Evolutionary conservation across 495 filamentous ascomycete species (phyloP), one percentile per base, ranked within the genome.

Genomic region (Podospora pseudoanserina): DNA sequence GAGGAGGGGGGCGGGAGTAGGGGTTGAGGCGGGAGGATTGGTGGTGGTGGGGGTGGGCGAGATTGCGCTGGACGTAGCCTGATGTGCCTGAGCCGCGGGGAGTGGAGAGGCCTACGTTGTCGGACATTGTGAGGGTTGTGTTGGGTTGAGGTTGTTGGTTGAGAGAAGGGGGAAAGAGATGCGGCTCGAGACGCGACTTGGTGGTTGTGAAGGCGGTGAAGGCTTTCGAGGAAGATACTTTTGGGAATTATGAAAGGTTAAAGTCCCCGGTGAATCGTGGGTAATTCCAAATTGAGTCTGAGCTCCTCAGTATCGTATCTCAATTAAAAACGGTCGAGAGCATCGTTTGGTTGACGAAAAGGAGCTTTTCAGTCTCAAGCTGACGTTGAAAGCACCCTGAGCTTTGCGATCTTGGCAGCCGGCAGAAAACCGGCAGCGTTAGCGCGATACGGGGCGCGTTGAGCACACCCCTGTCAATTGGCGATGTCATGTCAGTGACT

Each of bases 81-180:
- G 92, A 97, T 68, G 96, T 99, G 66, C 95, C 95, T 72, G 89
- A 93, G 67, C 96, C 96, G 69, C 96, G 91, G 5, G 96, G 96
- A 23, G 96, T 99, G 64, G 91, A 85, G 75, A 99, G 93, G 69
- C 96, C 96, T 80, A 99, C 96, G 84, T 99, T 99, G 68, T 93
- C 93, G 66, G 94, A 94, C 95, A 98, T 99, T 64, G 13, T 77
- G 68, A 23, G 18, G 63, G n/a, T 70, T 34, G 26, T 18, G 4
- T 20, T 20, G 44, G 65, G 13, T 39, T 60, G 26, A 4, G 60
- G 60, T 65, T 70, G 66, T 54, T 63, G 49, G 61, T 32, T 23
- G 27, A 23, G 27, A 56, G 18, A n/a, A 44, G 5, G 30, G 13
- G 56, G 39, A 60, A 44, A 59, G 63, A 49, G 6, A 13, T n/a